Base-by-base conservation (phyloP, 83 land plant species). In the Larix sibirica region DNA sequence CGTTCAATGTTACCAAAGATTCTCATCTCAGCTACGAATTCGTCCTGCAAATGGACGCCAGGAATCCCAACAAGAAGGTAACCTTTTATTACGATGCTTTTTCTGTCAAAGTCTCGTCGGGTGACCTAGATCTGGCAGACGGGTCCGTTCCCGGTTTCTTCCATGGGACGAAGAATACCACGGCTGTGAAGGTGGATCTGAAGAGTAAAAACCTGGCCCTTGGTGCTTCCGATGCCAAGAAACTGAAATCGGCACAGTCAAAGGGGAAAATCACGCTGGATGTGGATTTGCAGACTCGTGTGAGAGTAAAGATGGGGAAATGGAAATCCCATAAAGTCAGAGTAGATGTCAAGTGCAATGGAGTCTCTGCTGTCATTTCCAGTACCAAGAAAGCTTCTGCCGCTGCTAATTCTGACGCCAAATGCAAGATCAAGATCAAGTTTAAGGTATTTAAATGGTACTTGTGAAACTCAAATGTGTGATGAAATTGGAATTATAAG, bases 391-490 rank as follows among this genome's bases (percentile, higher is more conserved):
- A 44, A 12, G 21, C 88, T 54, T 60, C 85, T 17, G 86, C 88
- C 3, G 65, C 68, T 31, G 2, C 84, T 31, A 62, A 16, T 20
- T n/a, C 85, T 3, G 81, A 69, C 1, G 17, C 81, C 36, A 80
- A 83, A 24, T 91, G 80, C 23, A 78, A 80, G 47, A 87, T 91
- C 40, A 83, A 84, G 79, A 86, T 92, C 10, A 89, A 92, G 21
- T 28, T 92, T 82, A 92, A 92, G 90, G 86, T 92, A 85, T 87
- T 89, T 88, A 90, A 83, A 58, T 92, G 88, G 89, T 79, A 54
- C 82, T 3, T 71, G 0, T 71, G 54, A 71, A 47, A 9, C 10
- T 47, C 54, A 47, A 47, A 9, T 47, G 12, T 9, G 54, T 9
- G 54, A 47, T 47, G 54, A 47, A 47, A 47, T 6, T 44, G 50